Conservation (phyloP, 2,329 filamentous ascomycete genomes). For the Nemania bipapillata region DNA sequence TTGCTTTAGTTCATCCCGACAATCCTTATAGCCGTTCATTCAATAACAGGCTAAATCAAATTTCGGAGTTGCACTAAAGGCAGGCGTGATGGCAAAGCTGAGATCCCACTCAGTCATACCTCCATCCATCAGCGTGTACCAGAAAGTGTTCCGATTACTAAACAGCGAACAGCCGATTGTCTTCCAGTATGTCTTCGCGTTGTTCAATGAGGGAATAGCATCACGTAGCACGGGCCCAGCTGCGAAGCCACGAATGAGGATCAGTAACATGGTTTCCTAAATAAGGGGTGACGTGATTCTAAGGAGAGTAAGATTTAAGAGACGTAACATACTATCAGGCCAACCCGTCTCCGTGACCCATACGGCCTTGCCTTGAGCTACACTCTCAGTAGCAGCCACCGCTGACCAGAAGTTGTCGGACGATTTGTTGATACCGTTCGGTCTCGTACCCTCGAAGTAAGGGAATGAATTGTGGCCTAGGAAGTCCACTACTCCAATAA, state of each 20-base stretch:
- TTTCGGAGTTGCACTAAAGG: constrained; percentile 39
- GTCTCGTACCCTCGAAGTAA: constrained; percentile 47
- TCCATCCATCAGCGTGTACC: constrained; percentile 66
- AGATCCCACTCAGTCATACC: constrained; percentile 51
- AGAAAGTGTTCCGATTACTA: constrained; percentile 59
- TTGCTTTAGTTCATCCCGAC: neutral
- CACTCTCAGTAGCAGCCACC: constrained; percentile 44
- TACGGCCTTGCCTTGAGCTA: constrained; percentile 47
- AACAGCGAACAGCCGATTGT: constrained; percentile 49
- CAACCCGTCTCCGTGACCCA: constrained; percentile 51
- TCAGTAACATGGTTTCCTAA: constrained; percentile 9
- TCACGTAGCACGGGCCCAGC: constrained; percentile 46
- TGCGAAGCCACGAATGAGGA: constrained; percentile 11
- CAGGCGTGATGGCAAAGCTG: constrained; percentile 46
- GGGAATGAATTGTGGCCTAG: constrained; percentile 50
- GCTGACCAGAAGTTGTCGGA: constrained; percentile 46
- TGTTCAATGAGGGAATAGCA: constrained; percentile 46
- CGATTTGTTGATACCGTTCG: constrained; percentile 47
- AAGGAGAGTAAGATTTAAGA: neutral
- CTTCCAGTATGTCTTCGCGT: constrained; percentile 50
- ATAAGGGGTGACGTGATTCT: neutral
- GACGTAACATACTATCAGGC: constrained; percentile 52
- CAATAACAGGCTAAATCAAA: constrained; percentile 44
- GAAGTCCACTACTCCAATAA: constrained; percentile 44
- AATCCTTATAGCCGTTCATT: neutral